These are phyloP conservation scores for Arthroderma sp. DNA, from an alignment of 2,329 filamentous ascomycete species.

Conservation along the genomic window DNA sequence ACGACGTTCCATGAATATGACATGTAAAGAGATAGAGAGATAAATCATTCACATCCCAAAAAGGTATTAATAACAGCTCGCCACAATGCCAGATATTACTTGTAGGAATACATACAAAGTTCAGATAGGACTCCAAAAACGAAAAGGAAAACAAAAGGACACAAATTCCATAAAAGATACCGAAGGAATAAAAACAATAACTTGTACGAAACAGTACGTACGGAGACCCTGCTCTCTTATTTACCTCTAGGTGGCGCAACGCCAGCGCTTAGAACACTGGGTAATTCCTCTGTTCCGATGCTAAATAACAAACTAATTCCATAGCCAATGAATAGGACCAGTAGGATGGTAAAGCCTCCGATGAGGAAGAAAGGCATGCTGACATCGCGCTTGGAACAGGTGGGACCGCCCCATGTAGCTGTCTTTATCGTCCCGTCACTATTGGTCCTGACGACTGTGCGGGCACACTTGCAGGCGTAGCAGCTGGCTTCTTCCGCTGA, in stretches of 20 bases:
- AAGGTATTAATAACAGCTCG: too few relatives aligned
- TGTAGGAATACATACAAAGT: too few relatives aligned
- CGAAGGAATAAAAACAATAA: conserved; percentile 11
- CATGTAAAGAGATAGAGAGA: too few relatives aligned
- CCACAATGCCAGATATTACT: too few relatives aligned
- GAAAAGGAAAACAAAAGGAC: neutral
- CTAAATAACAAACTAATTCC: conserved; percentile 66
- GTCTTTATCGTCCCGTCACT: conserved; percentile 44
- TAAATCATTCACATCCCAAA: too few relatives aligned
- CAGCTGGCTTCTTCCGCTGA: conserved; percentile 42
- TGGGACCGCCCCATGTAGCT: conserved; percentile 67
- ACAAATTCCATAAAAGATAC: neutral
- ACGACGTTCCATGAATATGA: too few relatives aligned
- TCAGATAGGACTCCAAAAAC: neutral
- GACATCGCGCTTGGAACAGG: conserved; percentile 85
- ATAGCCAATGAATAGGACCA: conserved; percentile 55
- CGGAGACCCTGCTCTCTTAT: too few relatives aligned
- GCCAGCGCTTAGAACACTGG: conserved; percentile 90
- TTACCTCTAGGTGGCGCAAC: conserved; percentile 53
- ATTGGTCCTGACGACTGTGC: conserved; percentile 39
- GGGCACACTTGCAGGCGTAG: conserved; percentile 64
- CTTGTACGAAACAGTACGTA: conserved; percentile 20
- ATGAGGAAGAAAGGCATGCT: conserved; percentile 84
- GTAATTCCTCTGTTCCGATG: conserved; percentile 76
- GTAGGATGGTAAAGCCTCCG: conserved; percentile 55